A percentile compares a stretch with the other conserved stretches of the same genome.
phyloP scores from a whole-genome alignment of 495 filamentous ascomycete genomes.

The Podospora tetraspora region DNA sequence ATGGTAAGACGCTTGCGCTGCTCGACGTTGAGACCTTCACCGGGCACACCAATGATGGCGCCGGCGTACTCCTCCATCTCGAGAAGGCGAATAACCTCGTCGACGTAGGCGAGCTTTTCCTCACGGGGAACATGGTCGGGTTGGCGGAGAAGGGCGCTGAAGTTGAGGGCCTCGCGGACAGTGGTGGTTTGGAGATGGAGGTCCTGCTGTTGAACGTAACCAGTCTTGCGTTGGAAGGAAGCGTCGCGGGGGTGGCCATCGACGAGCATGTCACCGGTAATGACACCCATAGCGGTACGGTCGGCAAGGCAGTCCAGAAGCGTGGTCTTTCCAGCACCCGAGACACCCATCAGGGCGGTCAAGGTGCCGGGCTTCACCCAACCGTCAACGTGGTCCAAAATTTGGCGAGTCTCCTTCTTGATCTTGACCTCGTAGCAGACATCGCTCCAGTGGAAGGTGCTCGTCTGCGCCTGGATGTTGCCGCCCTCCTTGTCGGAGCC shows the following conservation, averaged over 20 bases:
- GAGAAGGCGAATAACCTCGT: slow-evolving; percentile 84
- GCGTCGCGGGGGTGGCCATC: slow-evolving; percentile 69
- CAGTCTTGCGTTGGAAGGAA: slow-evolving; percentile 88
- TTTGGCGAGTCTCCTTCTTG: slow-evolving; percentile 65
- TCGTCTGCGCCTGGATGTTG: slow-evolving; percentile 51
- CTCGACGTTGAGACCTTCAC: slow-evolving; percentile 89
- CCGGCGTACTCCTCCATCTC: slow-evolving; percentile 87
- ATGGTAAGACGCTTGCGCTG: slow-evolving; percentile 87
- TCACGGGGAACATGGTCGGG: slow-evolving; percentile 59
- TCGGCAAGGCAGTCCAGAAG: slow-evolving; percentile 68
- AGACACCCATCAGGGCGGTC: slow-evolving; percentile 82
- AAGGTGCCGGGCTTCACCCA: slow-evolving; percentile 90
- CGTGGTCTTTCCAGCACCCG: slow-evolving; percentile 69
- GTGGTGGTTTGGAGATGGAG: slow-evolving; percentile 81
- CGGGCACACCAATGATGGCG: slow-evolving; percentile 79
- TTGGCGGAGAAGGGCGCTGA: slow-evolving; percentile 80
- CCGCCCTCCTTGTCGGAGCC: slow-evolving; percentile 41
- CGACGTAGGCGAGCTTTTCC: slow-evolving; percentile 82
- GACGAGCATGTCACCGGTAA: slow-evolving; percentile 80
- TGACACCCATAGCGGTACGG: slow-evolving; percentile 79
- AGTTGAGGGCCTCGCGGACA: slow-evolving; percentile 77
- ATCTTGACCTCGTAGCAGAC: slow-evolving; percentile 88
- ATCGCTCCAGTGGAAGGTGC: slow-evolving; percentile 81
- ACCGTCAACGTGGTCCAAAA: slow-evolving; percentile 78
- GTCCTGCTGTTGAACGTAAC: slow-evolving; percentile 95